Evolutionary conservation across 202 grass and related monocot genomes (phyloP).

Genomic region (Cymbopogon flexuosus): DNA sequence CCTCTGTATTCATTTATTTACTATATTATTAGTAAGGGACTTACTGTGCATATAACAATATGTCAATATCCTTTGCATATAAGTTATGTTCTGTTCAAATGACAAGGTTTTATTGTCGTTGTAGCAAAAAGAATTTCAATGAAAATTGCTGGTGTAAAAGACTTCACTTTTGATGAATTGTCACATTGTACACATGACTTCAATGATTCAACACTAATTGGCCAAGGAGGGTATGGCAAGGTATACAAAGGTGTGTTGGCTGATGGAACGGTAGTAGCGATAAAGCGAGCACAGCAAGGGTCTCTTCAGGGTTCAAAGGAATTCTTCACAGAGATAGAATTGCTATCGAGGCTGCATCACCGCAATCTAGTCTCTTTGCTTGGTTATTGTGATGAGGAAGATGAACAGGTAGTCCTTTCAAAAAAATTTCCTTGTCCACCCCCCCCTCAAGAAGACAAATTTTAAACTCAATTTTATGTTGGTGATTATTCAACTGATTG

Average conservation of each 20-base stretch:
- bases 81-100: slow-evolving; percentile 20
- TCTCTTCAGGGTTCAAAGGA: slow-evolving; percentile 95
- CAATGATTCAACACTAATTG: slow-evolving; percentile 56
- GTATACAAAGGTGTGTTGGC: slow-evolving; percentile 74
- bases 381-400: slow-evolving; percentile 97
- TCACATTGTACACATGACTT: slow-evolving; percentile 59
- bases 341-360: slow-evolving; percentile 89
- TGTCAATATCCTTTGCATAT: background rate
- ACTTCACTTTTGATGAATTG: slow-evolving; percentile 79
- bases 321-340: slow-evolving; percentile 94
- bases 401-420: slow-evolving; percentile 65
- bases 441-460: background rate
- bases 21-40: background rate
- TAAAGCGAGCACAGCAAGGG: slow-evolving; percentile 78
- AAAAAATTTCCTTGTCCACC: background rate
- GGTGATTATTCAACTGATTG: slow-evolving; percentile 11
- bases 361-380: slow-evolving; percentile 80
- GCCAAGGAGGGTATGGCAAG: slow-evolving; percentile 93
- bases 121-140: slow-evolving; percentile 60
- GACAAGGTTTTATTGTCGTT: slow-evolving; percentile 21
- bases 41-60: background rate
- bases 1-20: background rate
- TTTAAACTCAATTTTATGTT: background rate
- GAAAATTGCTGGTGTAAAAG: slow-evolving; percentile 86
- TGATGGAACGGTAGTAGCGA: slow-evolving; percentile 77